Conservation (phyloP, 768 basidiomycete genomes). For the Auricularia heimuer region DNA sequence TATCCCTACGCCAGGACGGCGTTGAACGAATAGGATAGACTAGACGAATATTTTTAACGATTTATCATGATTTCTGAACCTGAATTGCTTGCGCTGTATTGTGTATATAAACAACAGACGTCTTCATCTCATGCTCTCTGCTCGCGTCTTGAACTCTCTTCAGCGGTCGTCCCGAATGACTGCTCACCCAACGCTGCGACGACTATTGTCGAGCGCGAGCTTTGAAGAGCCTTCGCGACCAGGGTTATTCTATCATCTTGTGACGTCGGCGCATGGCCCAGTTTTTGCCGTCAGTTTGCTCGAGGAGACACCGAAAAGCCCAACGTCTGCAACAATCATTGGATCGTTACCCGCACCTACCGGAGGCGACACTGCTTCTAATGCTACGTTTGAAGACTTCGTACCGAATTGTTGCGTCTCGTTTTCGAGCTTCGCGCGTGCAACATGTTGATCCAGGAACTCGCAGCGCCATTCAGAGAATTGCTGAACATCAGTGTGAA, state of each 20-base stretch:
- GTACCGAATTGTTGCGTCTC: slow-evolving; percentile 51
- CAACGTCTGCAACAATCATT: slow-evolving; percentile 44
- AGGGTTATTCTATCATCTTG: slow-evolving; percentile 61
- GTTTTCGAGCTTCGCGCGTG: neutral
- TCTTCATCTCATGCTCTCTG: neutral
- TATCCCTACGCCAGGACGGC: neutral
- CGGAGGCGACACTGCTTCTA: slow-evolving; percentile 22
- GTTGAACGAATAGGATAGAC: neutral
- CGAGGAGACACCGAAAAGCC: slow-evolving; percentile 30
- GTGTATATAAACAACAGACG: neutral
- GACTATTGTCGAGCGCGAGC: slow-evolving; percentile 5
- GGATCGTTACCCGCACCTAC: slow-evolving; percentile 58
- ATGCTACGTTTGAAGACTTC: slow-evolving; percentile 61
- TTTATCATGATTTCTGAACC: neutral
- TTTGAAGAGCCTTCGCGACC: slow-evolving; percentile 49
- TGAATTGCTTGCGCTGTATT: neutral
- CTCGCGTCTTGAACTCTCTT: neutral
- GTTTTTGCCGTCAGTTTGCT: slow-evolving; percentile 63
- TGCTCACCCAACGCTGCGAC: neutral
- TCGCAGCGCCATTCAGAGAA: slow-evolving; percentile 45
- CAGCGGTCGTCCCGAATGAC: too few species aligned
- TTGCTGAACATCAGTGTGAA: slow-evolving; percentile 54
- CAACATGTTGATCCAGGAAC: neutral
- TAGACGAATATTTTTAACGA: neutral
- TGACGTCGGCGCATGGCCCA: slow-evolving; percentile 42